Evolutionary conservation across 176 grass and related monocot genomes (phyloP), one percentile per base, ranked within the genome.

Genomic region (Coix lacrymajobi): DNA sequence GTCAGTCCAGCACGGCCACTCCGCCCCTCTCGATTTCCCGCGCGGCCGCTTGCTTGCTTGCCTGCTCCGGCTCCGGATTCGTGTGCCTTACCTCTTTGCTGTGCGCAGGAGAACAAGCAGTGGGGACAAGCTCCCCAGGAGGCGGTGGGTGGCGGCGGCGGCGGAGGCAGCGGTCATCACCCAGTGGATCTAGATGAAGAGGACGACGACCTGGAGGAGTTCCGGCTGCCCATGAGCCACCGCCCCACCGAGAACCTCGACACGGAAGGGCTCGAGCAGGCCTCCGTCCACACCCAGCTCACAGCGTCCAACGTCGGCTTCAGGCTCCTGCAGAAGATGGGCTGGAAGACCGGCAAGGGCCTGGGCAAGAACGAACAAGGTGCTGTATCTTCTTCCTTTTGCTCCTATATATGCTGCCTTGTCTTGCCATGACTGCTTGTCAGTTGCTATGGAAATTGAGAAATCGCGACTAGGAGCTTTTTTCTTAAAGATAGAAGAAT

Each of bases 301-400:
- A 83, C 87, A 29, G 73, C 96, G 37, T 88, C 91, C 30, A 98
- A 98, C 86, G 66, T 98, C 49, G 96, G 92, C 17, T 98, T 98
- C 80, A 85, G 69, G 79, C 89, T 98, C 29, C 85, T 98, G 36
- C 92, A 95, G 85, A 98, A 95, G 85, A 95, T 98, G 96, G 96
- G 96, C 0, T 98, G 96, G 96, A 98, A 95, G 90, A 57, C 79
- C 9, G 96, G 96, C 78, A 98, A 88, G 58, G 92, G 96, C n/a
- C 96, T 98, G 49, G 96, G 96, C 54, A 98, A 98, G 89, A 90
- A 95, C 63, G 91, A 93, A 58, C 96, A 95, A 98, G 92, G 92
- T 46, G 12, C 40, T 3, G 40, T 95, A 37, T 16, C 62, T 17
- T 16, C 62, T 17, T 17, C 12, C 7, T 26, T 28, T 51, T 20